These are phyloP conservation scores for Sonneratia alba DNA, from an alignment of 345 rosid genomes.

Conservation along the genomic window DNA sequence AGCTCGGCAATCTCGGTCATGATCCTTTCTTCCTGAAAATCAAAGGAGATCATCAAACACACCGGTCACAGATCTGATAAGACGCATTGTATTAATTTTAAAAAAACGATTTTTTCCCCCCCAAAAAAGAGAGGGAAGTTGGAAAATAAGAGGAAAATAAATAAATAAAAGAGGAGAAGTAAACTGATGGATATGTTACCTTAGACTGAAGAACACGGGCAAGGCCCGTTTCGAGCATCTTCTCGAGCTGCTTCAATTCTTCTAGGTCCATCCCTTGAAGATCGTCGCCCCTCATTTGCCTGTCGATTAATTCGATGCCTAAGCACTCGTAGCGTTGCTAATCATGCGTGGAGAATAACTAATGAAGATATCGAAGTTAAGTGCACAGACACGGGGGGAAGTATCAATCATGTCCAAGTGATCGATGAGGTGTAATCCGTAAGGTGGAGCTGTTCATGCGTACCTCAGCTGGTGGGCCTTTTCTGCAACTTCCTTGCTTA, in stretches of 20 bases:
- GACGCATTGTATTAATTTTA: neutral
- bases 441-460: neutral
- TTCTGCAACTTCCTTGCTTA: conserved; percentile 46
- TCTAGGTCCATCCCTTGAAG: conserved; percentile 39
- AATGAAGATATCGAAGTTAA: neutral
- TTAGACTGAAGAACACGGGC: conserved; percentile 23
- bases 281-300: conserved; percentile 50
- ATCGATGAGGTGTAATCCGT: neutral
- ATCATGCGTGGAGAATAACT: neutral
- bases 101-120: too few relatives aligned
- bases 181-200: conserved; percentile 13
- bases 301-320: conserved; percentile 4
- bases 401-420: neutral
- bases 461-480: conserved; percentile 50
- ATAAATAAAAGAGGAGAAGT: neutral
- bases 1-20: conserved; percentile 38
- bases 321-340: too few relatives aligned
- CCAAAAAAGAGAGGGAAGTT: neutral
- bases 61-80: neutral
- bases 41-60: neutral
- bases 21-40: conserved; percentile 35
- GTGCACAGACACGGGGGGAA: neutral
- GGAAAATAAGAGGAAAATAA: neutral
- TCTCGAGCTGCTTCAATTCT: conserved; percentile 39
- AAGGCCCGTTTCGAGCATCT: conserved; percentile 35